Evolutionary conservation across 2,329 filamentous ascomycete genomes (phyloP).

Genomic region (Ceratocystis cacaofunesta): DNA sequence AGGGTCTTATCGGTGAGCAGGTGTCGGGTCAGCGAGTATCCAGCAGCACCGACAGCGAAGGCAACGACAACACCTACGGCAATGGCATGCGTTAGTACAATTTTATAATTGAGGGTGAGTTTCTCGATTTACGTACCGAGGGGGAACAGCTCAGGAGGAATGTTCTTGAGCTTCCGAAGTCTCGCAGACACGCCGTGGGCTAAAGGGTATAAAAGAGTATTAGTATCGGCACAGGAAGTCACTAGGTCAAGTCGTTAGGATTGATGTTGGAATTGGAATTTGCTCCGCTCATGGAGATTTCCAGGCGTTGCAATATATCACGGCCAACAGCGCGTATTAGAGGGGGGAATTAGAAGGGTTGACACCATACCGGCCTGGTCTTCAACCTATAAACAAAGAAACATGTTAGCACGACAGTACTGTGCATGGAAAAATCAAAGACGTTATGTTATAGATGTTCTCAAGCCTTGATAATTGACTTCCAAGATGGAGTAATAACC

Average conservation of each 20-base stretch:
- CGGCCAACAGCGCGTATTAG: neutral
- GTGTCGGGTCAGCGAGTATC: constrained; percentile 72
- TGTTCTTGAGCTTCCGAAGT: constrained; percentile 72
- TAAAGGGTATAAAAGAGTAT: constrained; percentile 26
- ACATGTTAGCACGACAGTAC: constrained; percentile 19
- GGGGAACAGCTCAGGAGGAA: constrained; percentile 87
- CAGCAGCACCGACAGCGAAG: constrained; percentile 67
- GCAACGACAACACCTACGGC: constrained; percentile 64
- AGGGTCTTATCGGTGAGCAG: constrained; percentile 83
- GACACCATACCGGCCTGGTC: constrained; percentile 48
- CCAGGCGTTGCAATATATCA: neutral
- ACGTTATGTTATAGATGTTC: neutral
- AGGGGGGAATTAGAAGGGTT: neutral
- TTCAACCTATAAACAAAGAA: constrained; percentile 38
- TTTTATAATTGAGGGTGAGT: constrained; percentile 16
- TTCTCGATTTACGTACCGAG: constrained; percentile 47
- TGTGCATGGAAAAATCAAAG: neutral
- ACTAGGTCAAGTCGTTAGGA: neutral
- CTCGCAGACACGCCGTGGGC: constrained; percentile 96
- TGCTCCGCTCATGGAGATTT: neutral
- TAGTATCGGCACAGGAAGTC: neutral
- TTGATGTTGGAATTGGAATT: neutral
- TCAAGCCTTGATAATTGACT: neutral
- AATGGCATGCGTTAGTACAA: constrained; percentile 21
- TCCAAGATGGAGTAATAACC: neutral